phyloP scores from a whole-genome alignment of 345 rosid species.

The Eucalyptus victrix region DNA sequence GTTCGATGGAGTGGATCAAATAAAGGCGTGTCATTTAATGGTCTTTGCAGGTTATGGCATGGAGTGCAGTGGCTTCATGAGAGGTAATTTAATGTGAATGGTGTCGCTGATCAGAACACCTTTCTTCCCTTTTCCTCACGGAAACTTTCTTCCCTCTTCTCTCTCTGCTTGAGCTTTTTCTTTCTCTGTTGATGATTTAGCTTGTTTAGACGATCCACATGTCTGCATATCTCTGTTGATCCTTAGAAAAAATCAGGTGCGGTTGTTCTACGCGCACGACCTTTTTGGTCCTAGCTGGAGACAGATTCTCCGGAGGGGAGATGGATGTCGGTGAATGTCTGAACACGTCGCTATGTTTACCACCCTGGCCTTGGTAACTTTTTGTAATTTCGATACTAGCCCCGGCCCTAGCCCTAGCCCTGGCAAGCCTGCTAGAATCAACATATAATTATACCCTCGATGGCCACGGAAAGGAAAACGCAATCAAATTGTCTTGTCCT shows the following conservation, averaged over 20 bases:
- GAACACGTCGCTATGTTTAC: not conserved
- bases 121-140: not conserved
- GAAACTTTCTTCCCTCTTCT: not conserved
- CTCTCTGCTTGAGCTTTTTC: not conserved
- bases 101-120: not conserved
- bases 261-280: too few species aligned
- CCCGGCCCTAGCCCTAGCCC: not conserved
- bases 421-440: not conserved
- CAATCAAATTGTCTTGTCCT: not conserved
- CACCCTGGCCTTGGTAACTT: not conserved
- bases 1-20: not conserved
- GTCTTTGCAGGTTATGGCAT: conserved; percentile 71
- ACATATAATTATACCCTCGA: not conserved
- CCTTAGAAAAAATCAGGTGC: not conserved
- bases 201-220: not conserved
- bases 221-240: not conserved
- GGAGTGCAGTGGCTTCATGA: conserved; percentile 96
- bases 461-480: not conserved
- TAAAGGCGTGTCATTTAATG: not conserved
- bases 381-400: not conserved
- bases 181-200: not conserved
- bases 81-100: conserved; percentile 42
- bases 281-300: too few species aligned
- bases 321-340: not conserved
- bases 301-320: not conserved